Evolutionary conservation across 257 asterid species (phyloP), one percentile per base, ranked within the genome.

Genomic region (Eustoma russellianum): DNA sequence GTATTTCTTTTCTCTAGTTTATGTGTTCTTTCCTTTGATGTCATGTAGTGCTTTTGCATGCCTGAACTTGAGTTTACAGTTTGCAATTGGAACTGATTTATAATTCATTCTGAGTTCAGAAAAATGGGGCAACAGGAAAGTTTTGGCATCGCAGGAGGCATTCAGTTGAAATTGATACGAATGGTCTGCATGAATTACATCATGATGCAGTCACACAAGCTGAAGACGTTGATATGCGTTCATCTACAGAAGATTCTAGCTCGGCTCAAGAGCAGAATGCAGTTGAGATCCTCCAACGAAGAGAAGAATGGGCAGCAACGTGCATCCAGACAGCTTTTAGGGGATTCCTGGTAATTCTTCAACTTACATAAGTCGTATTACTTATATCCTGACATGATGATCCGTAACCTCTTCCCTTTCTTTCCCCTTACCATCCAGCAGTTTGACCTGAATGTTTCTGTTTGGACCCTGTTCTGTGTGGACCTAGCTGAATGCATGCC

Each of bases 251-350:
- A 69, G 76, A 79, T 59, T 77, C 90, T 56, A 73, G 82, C 63
- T 78, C 96, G 57, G 66, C 64, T 65, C 83, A 74, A 69, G 67
- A 70, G 71, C 81, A 69, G 57, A 78, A 76, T 66, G 61, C 61
- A 15, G 61, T 68, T 70, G 85, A 74, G 59, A 45, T 44, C 70
- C 78, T 74, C 47, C 79, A 63, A 33, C 73, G 45, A 45, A 71
- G 77, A 74, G 87, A 88, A 81, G 93, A 88, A 71, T 74, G 88
- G 88, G 97, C 99, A 57, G 95, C 93, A 18, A 74, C 78, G 63
- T 77, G 71, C 57, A 88, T 92, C 64, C 99, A 92, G 74, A 85
- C 95, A 55, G 93, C 95, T 56, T 92, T 92, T 61, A 85, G 83
- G 67, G 94, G 95, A 66, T 88, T 92, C 73, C 80, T 92, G 95